phyloP scores from a whole-genome alignment of 225 moss, liverwort and hornwort genomes.

The Sphagnum contortum region DNA sequence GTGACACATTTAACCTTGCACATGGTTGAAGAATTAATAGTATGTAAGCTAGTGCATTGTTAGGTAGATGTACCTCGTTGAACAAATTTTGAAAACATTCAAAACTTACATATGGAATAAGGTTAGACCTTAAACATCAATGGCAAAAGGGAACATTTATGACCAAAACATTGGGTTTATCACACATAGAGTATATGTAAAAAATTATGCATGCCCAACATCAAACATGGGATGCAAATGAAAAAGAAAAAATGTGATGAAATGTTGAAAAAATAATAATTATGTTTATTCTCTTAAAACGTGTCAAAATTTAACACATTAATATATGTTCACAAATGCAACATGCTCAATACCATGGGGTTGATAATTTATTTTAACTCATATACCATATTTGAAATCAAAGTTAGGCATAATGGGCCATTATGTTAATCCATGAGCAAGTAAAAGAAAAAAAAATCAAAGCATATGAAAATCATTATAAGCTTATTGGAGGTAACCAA shows the following conservation, averaged over 20 bases:
- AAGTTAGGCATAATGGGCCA: no score
- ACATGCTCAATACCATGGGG: no score
- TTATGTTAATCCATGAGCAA: no score
- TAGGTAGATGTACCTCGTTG: conserved; percentile 7
- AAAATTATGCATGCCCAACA: neutral
- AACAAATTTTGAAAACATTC: conserved; percentile 1
- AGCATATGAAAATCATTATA: no score
- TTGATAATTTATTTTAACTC: no score
- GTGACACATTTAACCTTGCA: conserved; percentile 1
- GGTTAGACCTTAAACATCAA: neutral
- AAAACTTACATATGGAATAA: neutral
- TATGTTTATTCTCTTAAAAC: no score
- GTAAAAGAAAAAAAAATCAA: no score
- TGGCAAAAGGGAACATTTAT: neutral
- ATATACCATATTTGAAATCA: no score
- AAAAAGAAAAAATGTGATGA: neutral
- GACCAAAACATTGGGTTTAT: neutral
- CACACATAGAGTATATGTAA: neutral
- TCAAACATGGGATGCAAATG: neutral
- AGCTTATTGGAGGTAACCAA: no score
- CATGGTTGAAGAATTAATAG: conserved; percentile 1
- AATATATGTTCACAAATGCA: no score
- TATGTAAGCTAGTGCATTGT: neutral
- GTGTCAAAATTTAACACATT: no score
- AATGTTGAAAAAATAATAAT: neutral